Percentiles rank a stretch among this genome's conserved stretches.
These are phyloP conservation scores for Grosmannia penicillata DNA, from an alignment of 2,329 filamentous ascomycete genomes.

Conservation along the genomic window DNA sequence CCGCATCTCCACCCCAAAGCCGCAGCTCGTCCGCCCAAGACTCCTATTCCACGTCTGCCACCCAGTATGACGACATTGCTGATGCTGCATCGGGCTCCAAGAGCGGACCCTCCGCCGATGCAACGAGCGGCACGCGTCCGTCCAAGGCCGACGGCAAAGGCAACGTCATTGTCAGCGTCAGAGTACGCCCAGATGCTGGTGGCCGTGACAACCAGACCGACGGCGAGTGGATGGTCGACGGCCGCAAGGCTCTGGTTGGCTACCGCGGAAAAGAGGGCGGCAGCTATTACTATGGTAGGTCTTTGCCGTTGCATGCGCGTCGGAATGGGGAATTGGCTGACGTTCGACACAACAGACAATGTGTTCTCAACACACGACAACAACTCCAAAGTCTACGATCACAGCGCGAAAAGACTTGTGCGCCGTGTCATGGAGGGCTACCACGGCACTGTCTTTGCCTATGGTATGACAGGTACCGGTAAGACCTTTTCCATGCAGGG, in stretches of 20 bases:
- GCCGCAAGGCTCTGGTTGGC: conserved; percentile 64
- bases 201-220: conserved; percentile 49
- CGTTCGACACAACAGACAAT: conserved; percentile 50
- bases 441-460: conserved; percentile 94
- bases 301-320: background rate
- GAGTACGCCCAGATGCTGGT: conserved; percentile 71
- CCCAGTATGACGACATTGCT: conserved; percentile 68
- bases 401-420: conserved; percentile 83
- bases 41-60: conserved; percentile 81
- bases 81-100: conserved; percentile 30
- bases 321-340: background rate
- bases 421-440: conserved; percentile 98
- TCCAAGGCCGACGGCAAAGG: conserved; percentile 65
- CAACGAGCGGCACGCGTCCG: conserved; percentile 25
- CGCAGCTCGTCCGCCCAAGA: conserved; percentile 84
- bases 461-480: conserved; percentile 96
- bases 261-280: conserved; percentile 83
- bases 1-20: conserved; percentile 75
- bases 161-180: conserved; percentile 89
- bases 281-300: conserved; percentile 79
- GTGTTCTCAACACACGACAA: conserved; percentile 91
- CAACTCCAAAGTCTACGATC: conserved; percentile 89
- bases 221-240: conserved; percentile 85
- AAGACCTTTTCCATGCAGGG: conserved; percentile 99
- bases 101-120: conserved; percentile 11